Evolutionary conservation across 2,329 filamentous ascomycete genomes (phyloP).

Genomic region (Knufia petricola): DNA sequence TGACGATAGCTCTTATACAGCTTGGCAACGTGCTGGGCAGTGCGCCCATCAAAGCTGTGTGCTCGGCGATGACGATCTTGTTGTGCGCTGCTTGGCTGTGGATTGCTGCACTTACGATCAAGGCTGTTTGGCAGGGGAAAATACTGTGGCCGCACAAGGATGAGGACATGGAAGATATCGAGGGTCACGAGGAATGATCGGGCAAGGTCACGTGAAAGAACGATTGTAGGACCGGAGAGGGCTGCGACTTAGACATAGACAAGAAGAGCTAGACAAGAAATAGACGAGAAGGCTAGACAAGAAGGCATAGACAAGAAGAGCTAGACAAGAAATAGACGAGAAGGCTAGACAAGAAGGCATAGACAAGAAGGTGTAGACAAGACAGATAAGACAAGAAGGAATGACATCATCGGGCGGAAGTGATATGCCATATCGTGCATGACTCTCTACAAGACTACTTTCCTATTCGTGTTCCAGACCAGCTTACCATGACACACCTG

Average conservation of each 20-base stretch:
- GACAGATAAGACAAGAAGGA: background rate
- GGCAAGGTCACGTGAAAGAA: conserved; percentile 1
- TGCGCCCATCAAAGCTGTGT: conserved; percentile 42
- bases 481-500: background rate
- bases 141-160: conserved; percentile 47
- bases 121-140: conserved; percentile 41
- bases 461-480: background rate
- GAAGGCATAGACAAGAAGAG: no score
- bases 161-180: conserved; percentile 6
- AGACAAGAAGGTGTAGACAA: no score
- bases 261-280: no score
- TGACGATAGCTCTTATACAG: conserved; percentile 49
- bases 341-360: no score
- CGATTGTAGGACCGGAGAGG: conserved; percentile 2
- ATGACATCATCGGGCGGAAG: background rate
- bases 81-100: conserved; percentile 49
- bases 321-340: no score
- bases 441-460: conserved; percentile 1
- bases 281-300: no score
- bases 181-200: conserved; percentile 15
- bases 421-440: background rate
- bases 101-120: conserved; percentile 40
- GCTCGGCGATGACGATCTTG: conserved; percentile 47
- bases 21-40: conserved; percentile 45
- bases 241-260: background rate